Conservation (phyloP, 305 asterid genomes). For the Fraxinus sp. region DNA sequence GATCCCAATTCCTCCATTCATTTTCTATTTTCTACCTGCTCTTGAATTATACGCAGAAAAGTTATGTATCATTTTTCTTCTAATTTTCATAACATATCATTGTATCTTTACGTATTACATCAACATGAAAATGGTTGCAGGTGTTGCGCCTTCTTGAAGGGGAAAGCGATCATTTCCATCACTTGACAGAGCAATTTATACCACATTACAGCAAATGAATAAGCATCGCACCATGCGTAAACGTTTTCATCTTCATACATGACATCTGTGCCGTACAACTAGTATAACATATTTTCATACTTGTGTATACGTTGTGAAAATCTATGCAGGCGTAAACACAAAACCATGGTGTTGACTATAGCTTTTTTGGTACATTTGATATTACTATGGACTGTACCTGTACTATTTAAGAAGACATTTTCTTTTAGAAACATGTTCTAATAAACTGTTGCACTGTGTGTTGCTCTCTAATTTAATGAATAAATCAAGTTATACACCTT, state of each 20-base stretch:
- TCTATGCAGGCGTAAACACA: constrained; percentile 2
- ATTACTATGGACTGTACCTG: not conserved
- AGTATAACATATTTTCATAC: not conserved
- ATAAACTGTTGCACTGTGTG: not conserved
- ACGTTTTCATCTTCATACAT: not conserved
- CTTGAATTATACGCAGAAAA: not conserved
- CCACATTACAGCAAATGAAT: constrained; percentile 41
- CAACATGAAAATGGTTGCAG: constrained; percentile 35
- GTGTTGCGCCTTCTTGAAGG: constrained; percentile 73
- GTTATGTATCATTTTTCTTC: not conserved
- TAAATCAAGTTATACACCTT: constrained; percentile 5
- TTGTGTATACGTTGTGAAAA: constrained; percentile 16
- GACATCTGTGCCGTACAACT: not conserved
- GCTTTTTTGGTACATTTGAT: not conserved
- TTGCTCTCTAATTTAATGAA: not conserved
- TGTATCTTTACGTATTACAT: not conserved
- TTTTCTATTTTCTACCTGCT: not conserved
- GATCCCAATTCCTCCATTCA: not conserved
- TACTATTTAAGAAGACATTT: not conserved
- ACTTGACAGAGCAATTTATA: constrained; percentile 54
- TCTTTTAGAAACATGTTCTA: not conserved
- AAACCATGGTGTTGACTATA: not conserved
- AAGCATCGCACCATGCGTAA: not conserved
- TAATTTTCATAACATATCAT: not conserved
- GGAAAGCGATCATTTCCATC: constrained; percentile 52